Percentiles rank a stretch among this genome's conserved stretches.
phyloP scores from a whole-genome alignment of 83 land plant species.

The Thuja plicata region DNA sequence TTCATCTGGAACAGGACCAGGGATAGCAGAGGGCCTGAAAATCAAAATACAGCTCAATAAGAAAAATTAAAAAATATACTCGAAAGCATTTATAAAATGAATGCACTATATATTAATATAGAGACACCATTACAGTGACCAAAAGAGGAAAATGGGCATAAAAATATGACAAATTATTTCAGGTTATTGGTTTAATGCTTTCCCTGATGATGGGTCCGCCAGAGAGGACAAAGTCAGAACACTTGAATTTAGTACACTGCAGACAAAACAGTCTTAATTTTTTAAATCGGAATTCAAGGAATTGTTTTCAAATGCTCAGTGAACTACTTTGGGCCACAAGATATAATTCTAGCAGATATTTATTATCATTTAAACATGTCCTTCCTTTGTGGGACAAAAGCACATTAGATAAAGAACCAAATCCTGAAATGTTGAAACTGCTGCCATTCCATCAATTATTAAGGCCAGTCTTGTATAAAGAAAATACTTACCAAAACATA shows the following conservation, averaged over 20 bases:
- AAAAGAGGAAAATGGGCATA: neutral
- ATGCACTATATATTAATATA: neutral
- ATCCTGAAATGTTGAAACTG: neutral
- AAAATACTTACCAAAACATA: neutral
- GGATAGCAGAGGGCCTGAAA: constrained; percentile 85
- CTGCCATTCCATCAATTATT: neutral
- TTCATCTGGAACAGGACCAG: constrained; percentile 90
- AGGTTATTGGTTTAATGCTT: neutral
- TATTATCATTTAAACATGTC: neutral
- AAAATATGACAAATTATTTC: neutral
- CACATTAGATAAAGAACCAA: neutral
- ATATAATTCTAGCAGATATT: neutral
- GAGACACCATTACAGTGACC: neutral
- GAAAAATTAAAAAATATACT: neutral
- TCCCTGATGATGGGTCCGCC: no score
- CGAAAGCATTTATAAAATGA: neutral
- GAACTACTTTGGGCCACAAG: neutral
- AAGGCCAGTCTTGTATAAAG: neutral
- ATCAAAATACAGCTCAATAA: neutral
- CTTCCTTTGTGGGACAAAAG: neutral
- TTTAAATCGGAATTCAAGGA: neutral
- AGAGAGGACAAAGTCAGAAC: no score
- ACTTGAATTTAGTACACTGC: no score
- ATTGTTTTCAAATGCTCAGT: neutral
- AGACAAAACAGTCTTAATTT: no score